Conservation (phyloP, 2,329 filamentous ascomycete species). For the Hypocreales sp. region DNA sequence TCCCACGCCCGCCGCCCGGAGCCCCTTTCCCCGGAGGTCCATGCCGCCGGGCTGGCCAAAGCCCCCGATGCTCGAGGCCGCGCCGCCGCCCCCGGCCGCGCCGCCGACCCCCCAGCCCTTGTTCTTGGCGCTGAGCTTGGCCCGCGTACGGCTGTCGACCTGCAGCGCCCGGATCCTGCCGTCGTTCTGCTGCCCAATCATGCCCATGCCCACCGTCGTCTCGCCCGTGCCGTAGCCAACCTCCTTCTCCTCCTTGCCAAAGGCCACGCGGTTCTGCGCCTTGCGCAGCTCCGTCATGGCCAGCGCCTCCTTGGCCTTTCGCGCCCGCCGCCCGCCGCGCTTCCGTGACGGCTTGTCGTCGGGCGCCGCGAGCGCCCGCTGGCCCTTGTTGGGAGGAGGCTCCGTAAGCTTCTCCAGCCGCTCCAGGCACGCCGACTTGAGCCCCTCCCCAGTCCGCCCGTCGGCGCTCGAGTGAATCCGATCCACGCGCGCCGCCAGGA, state of each 20-base stretch:
- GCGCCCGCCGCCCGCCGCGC: conserved; percentile 73
- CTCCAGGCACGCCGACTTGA: conserved; percentile 70
- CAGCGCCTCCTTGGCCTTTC: conserved; percentile 91
- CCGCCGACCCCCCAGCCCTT: conserved; percentile 81
- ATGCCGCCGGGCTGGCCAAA: conserved; percentile 55
- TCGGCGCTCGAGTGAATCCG: conserved; percentile 68
- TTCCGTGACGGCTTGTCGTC: conserved; percentile 93
- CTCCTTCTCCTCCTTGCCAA: conserved; percentile 90
- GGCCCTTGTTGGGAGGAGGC: conserved; percentile 76
- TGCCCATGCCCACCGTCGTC: conserved; percentile 74
- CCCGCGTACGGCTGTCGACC: conserved; percentile 83
- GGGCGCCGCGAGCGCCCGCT: conserved; percentile 73
- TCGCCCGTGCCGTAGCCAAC: conserved; percentile 82
- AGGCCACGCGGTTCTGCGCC: conserved; percentile 89
- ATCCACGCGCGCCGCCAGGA: conserved; percentile 85
- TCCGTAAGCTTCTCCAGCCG: conserved; percentile 87
- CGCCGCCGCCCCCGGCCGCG: conserved; percentile 44
- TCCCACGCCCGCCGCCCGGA: conserved; percentile 72
- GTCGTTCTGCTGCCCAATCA: conserved; percentile 81
- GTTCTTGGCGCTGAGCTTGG: conserved; percentile 88
- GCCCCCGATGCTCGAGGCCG: conserved; percentile 67
- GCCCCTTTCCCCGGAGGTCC: conserved; percentile 61
- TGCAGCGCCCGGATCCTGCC: conserved; percentile 80
- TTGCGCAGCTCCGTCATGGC: conserved; percentile 96
- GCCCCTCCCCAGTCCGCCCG: conserved; percentile 66